Evolutionary conservation across 108 stramenopile genomes (phyloP).

Genomic region (Cyclotella choctawhatcheeana): DNA sequence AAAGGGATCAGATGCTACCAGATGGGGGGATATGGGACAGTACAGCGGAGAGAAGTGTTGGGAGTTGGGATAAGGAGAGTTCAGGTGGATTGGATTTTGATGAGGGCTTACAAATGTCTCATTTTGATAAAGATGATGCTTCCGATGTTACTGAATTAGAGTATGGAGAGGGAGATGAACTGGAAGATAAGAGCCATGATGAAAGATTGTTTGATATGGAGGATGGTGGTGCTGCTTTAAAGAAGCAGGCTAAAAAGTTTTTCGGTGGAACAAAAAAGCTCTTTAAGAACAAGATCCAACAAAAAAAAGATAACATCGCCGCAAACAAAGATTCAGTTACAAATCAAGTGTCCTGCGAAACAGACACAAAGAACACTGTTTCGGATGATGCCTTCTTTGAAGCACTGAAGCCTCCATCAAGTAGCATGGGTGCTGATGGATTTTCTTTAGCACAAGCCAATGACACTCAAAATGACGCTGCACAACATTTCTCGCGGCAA

Average conservation of each 20-base stretch:
- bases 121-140: conserved; percentile 16
- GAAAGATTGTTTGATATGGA: conserved; percentile 43
- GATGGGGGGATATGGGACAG: conserved; percentile 40
- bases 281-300: neutral
- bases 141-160: conserved; percentile 37
- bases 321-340: neutral
- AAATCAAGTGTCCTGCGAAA: neutral
- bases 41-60: conserved; percentile 12
- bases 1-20: conserved; percentile 14
- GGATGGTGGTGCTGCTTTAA: conserved; percentile 30
- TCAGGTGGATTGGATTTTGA: conserved; percentile 32
- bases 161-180: conserved; percentile 47
- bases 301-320: neutral
- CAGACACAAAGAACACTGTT: neutral
- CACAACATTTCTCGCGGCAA: conserved; percentile 1
- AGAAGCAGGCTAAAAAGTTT: conserved; percentile 40
- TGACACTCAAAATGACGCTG: neutral
- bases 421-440: conserved; percentile 1
- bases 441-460: neutral
- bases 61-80: conserved; percentile 27
- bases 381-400: conserved; percentile 33
- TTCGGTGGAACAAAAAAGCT: conserved; percentile 16
- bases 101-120: conserved; percentile 18
- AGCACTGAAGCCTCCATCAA: conserved; percentile 25
- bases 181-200: conserved; percentile 49